Conservation (phyloP, 2,329 filamentous ascomycete species). For the Fusarium sp. region DNA sequence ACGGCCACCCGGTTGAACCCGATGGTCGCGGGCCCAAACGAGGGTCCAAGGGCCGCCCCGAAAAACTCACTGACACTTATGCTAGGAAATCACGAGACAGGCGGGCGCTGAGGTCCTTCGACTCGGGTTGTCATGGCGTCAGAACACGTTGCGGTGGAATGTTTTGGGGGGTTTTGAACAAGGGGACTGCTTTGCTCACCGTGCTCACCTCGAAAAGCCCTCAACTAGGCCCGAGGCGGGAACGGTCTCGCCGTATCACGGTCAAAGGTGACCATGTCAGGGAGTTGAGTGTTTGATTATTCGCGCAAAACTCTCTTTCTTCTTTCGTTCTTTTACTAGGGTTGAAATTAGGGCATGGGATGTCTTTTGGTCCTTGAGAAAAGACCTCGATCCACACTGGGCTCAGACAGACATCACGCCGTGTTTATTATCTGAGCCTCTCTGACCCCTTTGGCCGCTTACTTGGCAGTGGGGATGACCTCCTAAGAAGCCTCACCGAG, state of each 20-base stretch:
- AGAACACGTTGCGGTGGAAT: constrained; percentile 35
- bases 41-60: background rate
- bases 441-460: background rate
- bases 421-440: background rate
- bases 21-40: constrained; percentile 22
- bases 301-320: constrained; percentile 33
- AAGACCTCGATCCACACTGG: background rate
- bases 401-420: background rate
- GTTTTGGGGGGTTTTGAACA: constrained; percentile 24
- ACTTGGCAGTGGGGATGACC: background rate
- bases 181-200: constrained; percentile 23
- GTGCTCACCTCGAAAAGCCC: constrained; percentile 38
- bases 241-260: constrained; percentile 32
- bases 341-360: background rate
- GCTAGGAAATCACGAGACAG: constrained; percentile 36
- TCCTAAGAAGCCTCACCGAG: background rate
- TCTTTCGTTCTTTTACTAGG: background rate
- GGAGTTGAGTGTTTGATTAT: constrained; percentile 15
- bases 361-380: background rate
- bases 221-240: constrained; percentile 17
- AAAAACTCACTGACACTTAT: constrained; percentile 18
- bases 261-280: constrained; percentile 5
- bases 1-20: constrained; percentile 39
- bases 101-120: constrained; percentile 22
- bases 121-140: constrained; percentile 33